Conservation (phyloP, 2,329 filamentous ascomycete genomes). For the Colletotrichum aenigma region DNA sequence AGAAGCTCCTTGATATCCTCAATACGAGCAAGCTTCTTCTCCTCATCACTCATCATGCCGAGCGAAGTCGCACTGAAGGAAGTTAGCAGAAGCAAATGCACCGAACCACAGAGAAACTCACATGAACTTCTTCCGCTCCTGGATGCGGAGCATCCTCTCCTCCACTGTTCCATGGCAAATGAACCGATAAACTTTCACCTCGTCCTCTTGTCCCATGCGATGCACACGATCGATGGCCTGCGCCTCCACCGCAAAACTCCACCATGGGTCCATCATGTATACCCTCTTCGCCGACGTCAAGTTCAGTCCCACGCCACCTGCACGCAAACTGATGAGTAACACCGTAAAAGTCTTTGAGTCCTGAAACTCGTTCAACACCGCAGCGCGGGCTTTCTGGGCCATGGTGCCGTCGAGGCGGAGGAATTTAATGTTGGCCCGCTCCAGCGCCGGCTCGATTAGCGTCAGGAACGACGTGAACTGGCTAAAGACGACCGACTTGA, state of each 20-base stretch:
- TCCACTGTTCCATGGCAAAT: constrained; percentile 92
- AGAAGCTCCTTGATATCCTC: constrained; percentile 94
- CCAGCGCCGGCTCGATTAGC: constrained; percentile 83
- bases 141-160: constrained; percentile 90
- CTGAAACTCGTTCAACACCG: constrained; percentile 77
- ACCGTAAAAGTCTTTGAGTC: constrained; percentile 68
- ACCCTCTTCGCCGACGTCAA: constrained; percentile 87
- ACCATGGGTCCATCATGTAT: constrained; percentile 99
- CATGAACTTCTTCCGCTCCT: constrained; percentile 96
- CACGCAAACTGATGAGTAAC: constrained; percentile 82
- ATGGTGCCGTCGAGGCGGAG: constrained; percentile 93
- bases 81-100: neutral
- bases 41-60: constrained; percentile 93
- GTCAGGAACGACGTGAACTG: constrained; percentile 97
- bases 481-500: constrained; percentile 92
- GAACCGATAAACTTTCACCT: constrained; percentile 87
- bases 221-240: constrained; percentile 98
- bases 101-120: constrained; percentile 51
- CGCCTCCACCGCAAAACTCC: constrained; percentile 95
- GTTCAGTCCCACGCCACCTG: constrained; percentile 93
- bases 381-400: constrained; percentile 81
- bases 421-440: constrained; percentile 72
- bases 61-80: constrained; percentile 80
- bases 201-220: constrained; percentile 89
- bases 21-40: constrained; percentile 87